Evolutionary conservation across 768 basidiomycete genomes (phyloP), one percentile per base, ranked within the genome.

Genomic region (Suillus ampliporus): DNA sequence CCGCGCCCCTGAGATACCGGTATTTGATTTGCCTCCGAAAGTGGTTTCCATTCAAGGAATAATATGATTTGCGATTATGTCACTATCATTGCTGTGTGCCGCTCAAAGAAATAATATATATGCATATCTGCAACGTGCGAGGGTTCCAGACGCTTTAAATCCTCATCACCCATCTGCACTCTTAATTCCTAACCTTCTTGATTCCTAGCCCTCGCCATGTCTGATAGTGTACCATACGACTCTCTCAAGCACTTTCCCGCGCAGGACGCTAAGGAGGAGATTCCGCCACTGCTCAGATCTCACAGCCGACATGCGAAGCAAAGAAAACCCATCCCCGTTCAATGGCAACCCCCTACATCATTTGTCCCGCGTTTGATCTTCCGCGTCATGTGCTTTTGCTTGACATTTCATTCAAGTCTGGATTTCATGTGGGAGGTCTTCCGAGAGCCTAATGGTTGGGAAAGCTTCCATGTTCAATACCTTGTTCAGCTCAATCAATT

Each of bases 341-440:
- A n/a, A 14, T 53, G 52, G 52, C 7, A 1, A 35, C 21, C 52
- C 21, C 52, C 52, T 23, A 8, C 13, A 53, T 53, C 35, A 13
- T 21, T 15, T 15, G 2, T 37, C 52, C 52, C 52, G 21, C n/a
- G 35, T 23, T 21, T 53, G 14, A 37, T 53, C 14, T 53, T 53
- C 52, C 52, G 3, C 52, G 15, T 14, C 4, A 37, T 17, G n/a
- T 53, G 52, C 52, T 53, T 37, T 21, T 37, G 52, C 52, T 23
- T 53, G 21, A 37, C 52, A 15, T 37, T 53, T 37, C 52, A 53
- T 31, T 21, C 21, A 6, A 3, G 21, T 37, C 17, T 53, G 21
- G 15, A 53, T 23, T 53, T 53, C 52, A 53, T 53, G 52, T 53
- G 52, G 52, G 52, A 53, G 21, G 37, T 37, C 34, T 53, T 53